These are phyloP conservation scores for Claviceps sp. DNA, from an alignment of 2,329 filamentous ascomycete genomes.

Conservation along the genomic window DNA sequence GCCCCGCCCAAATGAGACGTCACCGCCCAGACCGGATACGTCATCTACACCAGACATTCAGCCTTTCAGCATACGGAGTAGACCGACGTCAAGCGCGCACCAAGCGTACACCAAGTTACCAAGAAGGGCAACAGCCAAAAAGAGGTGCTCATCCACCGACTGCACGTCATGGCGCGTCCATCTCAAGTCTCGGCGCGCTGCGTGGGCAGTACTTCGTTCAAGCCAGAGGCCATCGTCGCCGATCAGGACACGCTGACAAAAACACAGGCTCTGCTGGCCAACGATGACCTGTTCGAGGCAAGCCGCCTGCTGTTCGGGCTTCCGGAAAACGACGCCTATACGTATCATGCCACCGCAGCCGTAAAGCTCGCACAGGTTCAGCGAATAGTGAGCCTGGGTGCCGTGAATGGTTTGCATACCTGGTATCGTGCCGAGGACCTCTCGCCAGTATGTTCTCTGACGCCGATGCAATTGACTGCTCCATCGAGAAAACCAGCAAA, in stretches of 20 bases:
- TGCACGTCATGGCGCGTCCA: constrained; percentile 14
- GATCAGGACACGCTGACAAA: constrained; percentile 25
- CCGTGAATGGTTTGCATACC: constrained; percentile 30
- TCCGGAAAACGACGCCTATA: constrained; percentile 30
- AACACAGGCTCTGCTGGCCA: constrained; percentile 24
- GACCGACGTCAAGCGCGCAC: not conserved
- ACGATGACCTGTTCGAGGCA: constrained; percentile 31
- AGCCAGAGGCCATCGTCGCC: constrained; percentile 25
- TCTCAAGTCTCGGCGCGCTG: constrained; percentile 23
- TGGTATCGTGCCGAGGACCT: constrained; percentile 32
- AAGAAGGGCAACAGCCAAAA: too few relatives aligned
- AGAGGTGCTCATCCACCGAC: not conserved
- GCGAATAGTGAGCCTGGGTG: constrained; percentile 29
- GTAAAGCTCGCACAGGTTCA: constrained; percentile 36
- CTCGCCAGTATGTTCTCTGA: constrained; percentile 15
- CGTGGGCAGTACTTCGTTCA: constrained; percentile 30
- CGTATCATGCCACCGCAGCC: constrained; percentile 38
- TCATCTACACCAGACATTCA: too few relatives aligned
- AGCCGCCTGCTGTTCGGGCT: constrained; percentile 30
- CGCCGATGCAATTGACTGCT: too few relatives aligned
- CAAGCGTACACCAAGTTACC: not conserved
- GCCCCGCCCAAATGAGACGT: too few relatives aligned
- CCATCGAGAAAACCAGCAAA: not conserved
- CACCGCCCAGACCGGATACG: too few relatives aligned
- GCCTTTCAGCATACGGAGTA: too few relatives aligned